Conservation (phyloP, 2,329 filamentous ascomycete genomes). For the Metarhizium guizhouense region DNA sequence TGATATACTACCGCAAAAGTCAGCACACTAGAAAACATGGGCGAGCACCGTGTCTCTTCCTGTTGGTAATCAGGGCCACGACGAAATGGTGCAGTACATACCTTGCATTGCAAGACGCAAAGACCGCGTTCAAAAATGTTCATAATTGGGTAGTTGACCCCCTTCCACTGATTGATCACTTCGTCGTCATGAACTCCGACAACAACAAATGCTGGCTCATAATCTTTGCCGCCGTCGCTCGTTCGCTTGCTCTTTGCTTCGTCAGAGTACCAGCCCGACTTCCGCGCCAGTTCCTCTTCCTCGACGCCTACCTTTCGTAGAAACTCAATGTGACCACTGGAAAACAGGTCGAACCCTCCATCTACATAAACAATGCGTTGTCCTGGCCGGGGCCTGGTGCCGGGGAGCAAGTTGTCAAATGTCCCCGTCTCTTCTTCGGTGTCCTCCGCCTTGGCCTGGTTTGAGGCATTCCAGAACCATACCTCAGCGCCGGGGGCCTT, state of each 20-base stretch:
- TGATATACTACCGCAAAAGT: slow-evolving; percentile 57
- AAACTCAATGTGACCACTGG: slow-evolving; percentile 94
- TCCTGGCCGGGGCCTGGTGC: slow-evolving; percentile 61
- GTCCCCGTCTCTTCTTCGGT: slow-evolving; percentile 50
- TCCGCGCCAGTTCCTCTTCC: slow-evolving; percentile 60
- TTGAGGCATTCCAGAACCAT: slow-evolving; percentile 67
- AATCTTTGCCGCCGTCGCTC: slow-evolving; percentile 54
- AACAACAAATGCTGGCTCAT: slow-evolving; percentile 77
- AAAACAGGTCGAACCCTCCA: slow-evolving; percentile 94
- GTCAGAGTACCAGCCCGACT: slow-evolving; percentile 66
- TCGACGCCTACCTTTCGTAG: slow-evolving; percentile 64
- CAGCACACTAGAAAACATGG: not conserved
- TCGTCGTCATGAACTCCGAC: slow-evolving; percentile 91
- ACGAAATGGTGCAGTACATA: slow-evolving; percentile 30
- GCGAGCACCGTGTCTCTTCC: not conserved
- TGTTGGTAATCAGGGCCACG: not conserved
- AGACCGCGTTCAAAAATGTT: slow-evolving; percentile 95
- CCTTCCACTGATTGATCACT: slow-evolving; percentile 94
- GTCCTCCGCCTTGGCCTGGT: slow-evolving; percentile 33
- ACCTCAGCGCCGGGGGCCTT: slow-evolving; percentile 71
- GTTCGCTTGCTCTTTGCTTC: slow-evolving; percentile 55
- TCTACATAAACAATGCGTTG: slow-evolving; percentile 92
- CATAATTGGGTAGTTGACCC: slow-evolving; percentile 98
- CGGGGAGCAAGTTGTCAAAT: slow-evolving; percentile 61
- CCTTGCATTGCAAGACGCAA: slow-evolving; percentile 89